Percentiles rank a stretch among this genome's conserved stretches.
Evolutionary conservation across 192 early-diverging fungal genomes (phyloP).

Genomic region (Linnemannia elongata): DNA sequence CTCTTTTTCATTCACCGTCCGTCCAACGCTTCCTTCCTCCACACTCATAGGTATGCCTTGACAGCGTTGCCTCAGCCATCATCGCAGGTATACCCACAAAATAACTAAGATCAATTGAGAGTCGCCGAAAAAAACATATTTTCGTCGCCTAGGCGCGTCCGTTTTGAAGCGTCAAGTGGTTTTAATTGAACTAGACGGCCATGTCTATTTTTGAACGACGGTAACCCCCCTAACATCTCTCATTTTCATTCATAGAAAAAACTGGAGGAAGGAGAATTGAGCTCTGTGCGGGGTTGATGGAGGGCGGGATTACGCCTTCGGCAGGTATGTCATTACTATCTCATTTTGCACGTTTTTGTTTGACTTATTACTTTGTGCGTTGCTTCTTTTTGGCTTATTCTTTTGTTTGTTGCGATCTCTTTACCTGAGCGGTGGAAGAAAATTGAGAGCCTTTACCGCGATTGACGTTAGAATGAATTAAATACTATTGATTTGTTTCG

Average conservation of each 20-base stretch:
- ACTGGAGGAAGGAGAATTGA: slow-evolving; percentile 72
- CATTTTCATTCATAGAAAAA: slow-evolving; percentile 48
- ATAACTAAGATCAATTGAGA: neutral
- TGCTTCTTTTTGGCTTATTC: neutral
- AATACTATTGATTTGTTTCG: neutral
- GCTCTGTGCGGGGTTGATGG: slow-evolving; percentile 74
- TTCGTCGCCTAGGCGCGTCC: too few relatives aligned
- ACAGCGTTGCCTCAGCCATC: slow-evolving; percentile 45
- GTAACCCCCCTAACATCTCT: neutral
- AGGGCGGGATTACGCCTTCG: slow-evolving; percentile 76
- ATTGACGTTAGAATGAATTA: neutral
- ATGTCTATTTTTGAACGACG: neutral
- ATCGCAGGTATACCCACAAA: slow-evolving; percentile 30
- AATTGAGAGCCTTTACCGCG: neutral
- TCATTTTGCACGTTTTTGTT: neutral
- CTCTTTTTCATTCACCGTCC: neutral
- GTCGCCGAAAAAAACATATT: too few relatives aligned
- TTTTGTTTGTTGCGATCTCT: neutral
- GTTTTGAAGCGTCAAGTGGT: too few relatives aligned
- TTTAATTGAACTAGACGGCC: neutral
- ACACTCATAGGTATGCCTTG: slow-evolving; percentile 28
- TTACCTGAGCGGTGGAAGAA: neutral
- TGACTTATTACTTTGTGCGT: neutral
- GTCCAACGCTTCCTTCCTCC: neutral
- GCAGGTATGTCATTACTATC: slow-evolving; percentile 45